These are phyloP conservation scores for Zygoascus flipseniorum DNA, from an alignment of 805 yeast genomes.

Conservation along the genomic window DNA sequence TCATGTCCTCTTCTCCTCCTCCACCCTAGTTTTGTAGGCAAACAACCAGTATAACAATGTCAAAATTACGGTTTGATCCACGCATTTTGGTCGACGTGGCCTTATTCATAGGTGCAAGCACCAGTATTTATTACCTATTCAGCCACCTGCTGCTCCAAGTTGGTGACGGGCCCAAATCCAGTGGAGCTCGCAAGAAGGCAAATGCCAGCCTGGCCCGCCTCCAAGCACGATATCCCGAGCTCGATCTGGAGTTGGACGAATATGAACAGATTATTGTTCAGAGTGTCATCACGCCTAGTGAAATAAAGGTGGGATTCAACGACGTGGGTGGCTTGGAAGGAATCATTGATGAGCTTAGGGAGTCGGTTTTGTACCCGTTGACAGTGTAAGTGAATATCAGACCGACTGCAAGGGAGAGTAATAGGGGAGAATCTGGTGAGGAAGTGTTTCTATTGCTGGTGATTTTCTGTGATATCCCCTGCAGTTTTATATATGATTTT, in stretches of 20 bases:
- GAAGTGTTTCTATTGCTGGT: too few species aligned
- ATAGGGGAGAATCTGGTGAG: too few species aligned
- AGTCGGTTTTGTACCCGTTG: slow-evolving; percentile 81
- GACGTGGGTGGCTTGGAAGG: slow-evolving; percentile 87
- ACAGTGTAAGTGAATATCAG: slow-evolving; percentile 29
- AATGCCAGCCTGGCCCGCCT: slow-evolving; percentile 49
- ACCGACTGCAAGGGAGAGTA: too few species aligned
- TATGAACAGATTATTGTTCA: slow-evolving; percentile 76
- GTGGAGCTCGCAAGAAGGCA: slow-evolving; percentile 57
- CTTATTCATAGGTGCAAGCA: slow-evolving; percentile 52
- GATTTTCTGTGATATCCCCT: too few species aligned
- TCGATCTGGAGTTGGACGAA: slow-evolving; percentile 45
- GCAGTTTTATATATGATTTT: too few species aligned
- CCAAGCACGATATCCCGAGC: slow-evolving; percentile 49
- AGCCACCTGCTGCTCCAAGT: slow-evolving; percentile 36
- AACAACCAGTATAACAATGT: not conserved
- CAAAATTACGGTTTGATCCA: slow-evolving; percentile 15
- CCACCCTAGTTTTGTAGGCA: not conserved
- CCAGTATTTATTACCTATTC: slow-evolving; percentile 59
- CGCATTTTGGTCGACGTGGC: slow-evolving; percentile 36
- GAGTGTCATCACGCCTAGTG: slow-evolving; percentile 76
- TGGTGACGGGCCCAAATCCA: slow-evolving; percentile 38
- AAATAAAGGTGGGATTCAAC: slow-evolving; percentile 62
- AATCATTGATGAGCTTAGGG: slow-evolving; percentile 77
- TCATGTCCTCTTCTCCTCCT: not conserved